Base-by-base conservation (phyloP, 805 yeast species). In the Candida tibetensis region DNA sequence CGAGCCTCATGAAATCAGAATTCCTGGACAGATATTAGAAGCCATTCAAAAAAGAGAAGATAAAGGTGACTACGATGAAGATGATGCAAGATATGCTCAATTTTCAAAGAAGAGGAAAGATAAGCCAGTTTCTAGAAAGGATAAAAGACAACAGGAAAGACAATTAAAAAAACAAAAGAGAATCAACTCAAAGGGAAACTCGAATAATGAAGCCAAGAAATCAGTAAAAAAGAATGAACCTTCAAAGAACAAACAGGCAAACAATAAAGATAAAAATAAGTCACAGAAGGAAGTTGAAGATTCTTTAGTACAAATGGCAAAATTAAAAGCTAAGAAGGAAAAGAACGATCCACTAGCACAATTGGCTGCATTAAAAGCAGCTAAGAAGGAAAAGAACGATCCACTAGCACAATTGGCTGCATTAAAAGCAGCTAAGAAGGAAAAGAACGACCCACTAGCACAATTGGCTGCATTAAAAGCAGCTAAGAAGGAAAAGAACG, bases 21-120 rank as follows among this genome's bases (percentile, higher is more conserved):
- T 79, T 16, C 85, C 85, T 1, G 81, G 80, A 2, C 49, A 58
- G 25, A 53, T 79, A 13, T 52, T 79, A 32, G 82, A 80, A 45
- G 77, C 76, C 54, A 64, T 79, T 38, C 52, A 64, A 27, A 55
- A 53, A 14, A 59, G 51, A 9, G 64, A 74, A 55, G 71, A 62
- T n/a, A 57, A 52, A 17, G 75, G 76, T 15, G 75, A 66, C 21
- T 66, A 64, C 28, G 63, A 67, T 26, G 72, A 69, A 42, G 68
- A 63, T 40, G 62, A 37, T 45, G 46, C 46, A 4, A 44, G 48
- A 18, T 41, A 44, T 27, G 31, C 46, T n/a, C 21, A 45, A 36
- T 47, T 51, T 32, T 39, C 44, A 15, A 48, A 51, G 40, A 58
- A 57, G 41, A 38, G 63, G 45, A 49, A 55, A 51, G 44, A 51